Evolutionary conservation across 164 flowering plant species (phyloP), one percentile per base, ranked within the genome.

Genomic region (Aristolochia californica): DNA sequence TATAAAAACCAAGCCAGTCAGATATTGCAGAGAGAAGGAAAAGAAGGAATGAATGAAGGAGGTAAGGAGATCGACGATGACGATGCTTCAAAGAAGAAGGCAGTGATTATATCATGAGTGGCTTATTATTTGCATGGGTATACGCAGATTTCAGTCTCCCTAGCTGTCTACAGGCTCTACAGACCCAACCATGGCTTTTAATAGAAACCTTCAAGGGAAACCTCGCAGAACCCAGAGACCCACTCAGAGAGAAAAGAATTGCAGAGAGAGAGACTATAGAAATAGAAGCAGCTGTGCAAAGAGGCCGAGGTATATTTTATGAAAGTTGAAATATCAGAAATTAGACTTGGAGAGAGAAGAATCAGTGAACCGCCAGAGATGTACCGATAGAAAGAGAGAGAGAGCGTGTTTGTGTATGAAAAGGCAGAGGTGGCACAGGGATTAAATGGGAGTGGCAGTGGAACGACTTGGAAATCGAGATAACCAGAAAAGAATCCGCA

Each of bases 21-120:
- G 50, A 27, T 22, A 11, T 53, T 21, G 18, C 26, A 28, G 34
- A 43, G 34, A 40, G 63, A 47, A 38, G 58, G 56, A 45, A 51
- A 26, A 60, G 49, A 51, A 57, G 27, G 45, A 48, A 59, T 53
- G 47, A 11, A 20, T 20, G 72, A 45, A 44, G 22, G 56, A 49
- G 51, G 38, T 13, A 40, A 56, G 53, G 57, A 43, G 58, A 34
- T 34, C 9, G 52, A 68, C 56, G 28, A 27, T 54, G 55, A 17
- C 22, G 23, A 40, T 38, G 20, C 15, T 38, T 14, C 22, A 9
- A 43, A 23, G 38, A 34, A 12, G 20, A 17, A 26, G 26, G 17
- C 27, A 22, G 69, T 83, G 77, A 80, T 90, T 77, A 80, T 67
- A 61, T 84, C 84, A 87, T 87, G 88, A 90, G 87, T 87, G 74